Base-by-base conservation (phyloP, 2,329 filamentous ascomycete genomes). In the Pleurostoma richardsiae region DNA sequence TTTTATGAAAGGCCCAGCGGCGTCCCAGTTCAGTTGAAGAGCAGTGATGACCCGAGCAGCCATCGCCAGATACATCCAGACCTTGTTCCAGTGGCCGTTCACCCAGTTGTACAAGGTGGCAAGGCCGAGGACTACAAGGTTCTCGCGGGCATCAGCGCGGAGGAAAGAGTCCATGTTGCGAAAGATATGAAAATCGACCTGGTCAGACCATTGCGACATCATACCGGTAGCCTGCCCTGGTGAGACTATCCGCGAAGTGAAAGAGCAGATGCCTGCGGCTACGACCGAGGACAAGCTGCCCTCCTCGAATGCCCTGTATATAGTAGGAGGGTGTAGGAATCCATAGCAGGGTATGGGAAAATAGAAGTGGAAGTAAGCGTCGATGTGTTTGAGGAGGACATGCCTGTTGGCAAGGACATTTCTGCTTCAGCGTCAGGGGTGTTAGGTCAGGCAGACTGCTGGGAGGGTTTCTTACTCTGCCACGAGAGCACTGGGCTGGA, bases 21-120 rank as follows among this genome's bases (percentile, higher is more conserved):
- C 59, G 30, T 69, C 64, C 67, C 66, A 70, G 51, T 71, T 71
- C 6, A 67, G 50, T 44, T 69, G 68, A 28, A 70, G 53, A 10
- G 65, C 67, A 19, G 63, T 55, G 59, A 69, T 64, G 39, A 69
- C 54, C 26, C 67, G 60, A 6, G 59, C 58, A 4, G 64, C 65
- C 6, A 67, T 54, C 5, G 65, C 65, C 41, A 67, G 61, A 41
- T 64, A 65, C 47, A 68, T 65, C 67, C 68, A 71, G 8, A 67
- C 62, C 50, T 69, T 69, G 47, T 64, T 62, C 44, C 65, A 63
- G 30, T 63, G 61, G 28, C 63, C 63, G 7, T 60, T 58, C 29
- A 69, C 53, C 31, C 68, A 59, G 49, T 69, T 64, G 48, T 67
- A 66, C 5, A 64, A 61, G 50, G 61, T 65, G 3, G 69, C 54